Evolutionary conservation across 1,139 yeast genomes (phyloP).

Genomic region (Blastobotrys persicus): DNA sequence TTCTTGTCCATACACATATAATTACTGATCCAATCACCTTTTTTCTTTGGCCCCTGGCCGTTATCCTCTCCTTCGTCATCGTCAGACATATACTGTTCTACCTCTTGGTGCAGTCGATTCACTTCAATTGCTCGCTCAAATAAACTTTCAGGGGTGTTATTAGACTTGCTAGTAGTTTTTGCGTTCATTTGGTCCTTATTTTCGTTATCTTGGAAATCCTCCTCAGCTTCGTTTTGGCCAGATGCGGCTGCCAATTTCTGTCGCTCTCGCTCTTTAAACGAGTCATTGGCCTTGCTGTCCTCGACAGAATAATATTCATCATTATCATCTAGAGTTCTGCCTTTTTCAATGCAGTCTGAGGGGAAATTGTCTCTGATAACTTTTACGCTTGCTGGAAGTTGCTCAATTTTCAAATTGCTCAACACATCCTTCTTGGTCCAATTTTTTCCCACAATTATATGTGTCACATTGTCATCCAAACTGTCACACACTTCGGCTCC

Average conservation of each 20-base stretch:
- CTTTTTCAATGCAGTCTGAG: conserved; percentile 37
- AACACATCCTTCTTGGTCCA: conserved; percentile 4
- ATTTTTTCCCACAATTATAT: conserved; percentile 6
- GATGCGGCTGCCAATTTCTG: background rate
- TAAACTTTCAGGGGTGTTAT: background rate
- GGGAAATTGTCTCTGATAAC: conserved; percentile 40
- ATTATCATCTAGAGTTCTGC: conserved; percentile 25
- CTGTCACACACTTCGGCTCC: conserved; percentile 7
- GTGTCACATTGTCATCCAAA: conserved; percentile 6
- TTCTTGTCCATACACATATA: conserved; percentile 9
- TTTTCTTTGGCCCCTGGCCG: background rate
- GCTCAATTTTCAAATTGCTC: background rate
- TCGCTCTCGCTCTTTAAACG: background rate
- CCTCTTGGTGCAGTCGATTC: conserved; percentile 12
- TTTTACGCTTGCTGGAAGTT: conserved; percentile 9
- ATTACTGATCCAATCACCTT: background rate
- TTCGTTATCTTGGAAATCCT: background rate
- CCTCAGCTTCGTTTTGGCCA: background rate
- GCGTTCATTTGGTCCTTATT: no score
- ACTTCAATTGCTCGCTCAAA: conserved; percentile 13
- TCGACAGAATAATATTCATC: background rate
- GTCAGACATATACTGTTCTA: conserved; percentile 16
- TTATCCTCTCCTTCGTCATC: conserved; percentile 10
- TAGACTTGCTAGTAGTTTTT: background rate
- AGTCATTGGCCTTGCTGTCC: background rate